Evolutionary conservation across 257 asterid species (phyloP), one percentile per base, ranked within the genome.

Genomic region (Rehmannia glutinosa): DNA sequence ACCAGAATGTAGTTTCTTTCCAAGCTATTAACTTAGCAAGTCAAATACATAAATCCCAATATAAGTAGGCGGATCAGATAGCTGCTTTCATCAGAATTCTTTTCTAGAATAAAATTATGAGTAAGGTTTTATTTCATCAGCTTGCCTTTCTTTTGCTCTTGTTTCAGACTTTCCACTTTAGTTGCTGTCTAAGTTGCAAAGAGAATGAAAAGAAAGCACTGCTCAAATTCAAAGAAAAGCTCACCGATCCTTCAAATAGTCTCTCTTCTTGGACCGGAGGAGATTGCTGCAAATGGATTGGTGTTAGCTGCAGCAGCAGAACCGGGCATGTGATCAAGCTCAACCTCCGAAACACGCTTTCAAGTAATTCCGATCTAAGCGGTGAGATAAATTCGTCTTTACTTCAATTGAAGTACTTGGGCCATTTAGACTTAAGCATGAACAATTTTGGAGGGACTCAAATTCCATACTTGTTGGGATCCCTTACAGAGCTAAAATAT

Each of bases 211-310:
- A 27, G 12, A 64, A 57, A 35, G 68, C 76, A 27, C 65, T 74
- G 1, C 73, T 80, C 21, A 24, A 43, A 6, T 69, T 80, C 66
- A 80, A 73, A 70, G 61, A 56, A 20, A 36, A 50, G 39, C 78
- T 80, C 11, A 33, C 45, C n/a, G 80, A 80, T 77, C 80, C 82
- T 52, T 66, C 71, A 6, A 65, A 45, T 1, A 68, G 54, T 35
- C 85, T 74, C 1, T 71, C 72, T 64, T 77, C 82, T 15, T 80
- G 85, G 81, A 9, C 7, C 7, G 75, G 79, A 30, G 61, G 39
- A 30, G 56, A 71, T 41, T 77, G 82, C 47, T 80, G 82, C 33
- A 72, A 38, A 70, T 73, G 85, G 82, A 28, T 15, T 20, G 82
- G 85, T 4, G 76, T 80, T 8, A 24, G 60, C 60, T 80, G 85